Percentiles rank a stretch among this genome's conserved stretches.
Evolutionary conservation across 73 alveolate genomes (phyloP).

Genomic region (Tetrahymena malaccensis): DNA sequence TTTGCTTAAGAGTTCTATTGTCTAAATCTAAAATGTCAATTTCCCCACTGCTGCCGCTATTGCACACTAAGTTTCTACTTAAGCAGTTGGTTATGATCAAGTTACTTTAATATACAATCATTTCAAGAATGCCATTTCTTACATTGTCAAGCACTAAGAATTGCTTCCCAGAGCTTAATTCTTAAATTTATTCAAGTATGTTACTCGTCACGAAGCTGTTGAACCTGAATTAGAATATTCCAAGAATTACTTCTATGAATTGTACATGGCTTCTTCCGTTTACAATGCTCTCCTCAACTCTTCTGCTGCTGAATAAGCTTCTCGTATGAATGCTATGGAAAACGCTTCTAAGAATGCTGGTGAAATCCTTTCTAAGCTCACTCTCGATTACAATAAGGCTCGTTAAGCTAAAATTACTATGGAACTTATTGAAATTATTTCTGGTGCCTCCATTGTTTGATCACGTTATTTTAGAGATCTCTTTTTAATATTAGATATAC

Average conservation of each 20-base stretch:
- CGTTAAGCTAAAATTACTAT: slow-evolving; percentile 76
- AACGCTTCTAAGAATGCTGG: slow-evolving; percentile 82
- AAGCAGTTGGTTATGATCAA: slow-evolving; percentile 49
- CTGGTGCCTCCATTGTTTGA: slow-evolving; percentile 86
- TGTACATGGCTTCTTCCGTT: slow-evolving; percentile 67
- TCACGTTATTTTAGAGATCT: background rate
- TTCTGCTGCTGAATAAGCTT: slow-evolving; percentile 75
- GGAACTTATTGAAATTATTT: slow-evolving; percentile 81
- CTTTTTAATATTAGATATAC: background rate
- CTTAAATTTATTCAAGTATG: slow-evolving; percentile 34
- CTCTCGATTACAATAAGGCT: slow-evolving; percentile 75
- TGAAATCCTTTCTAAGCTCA: slow-evolving; percentile 68
- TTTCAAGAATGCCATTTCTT: slow-evolving; percentile 68
- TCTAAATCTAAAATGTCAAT: slow-evolving; percentile 48
- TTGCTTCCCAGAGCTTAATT: slow-evolving; percentile 66
- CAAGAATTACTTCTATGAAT: slow-evolving; percentile 55
- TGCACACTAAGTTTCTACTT: slow-evolving; percentile 45
- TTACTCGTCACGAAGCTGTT: slow-evolving; percentile 27
- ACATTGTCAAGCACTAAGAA: slow-evolving; percentile 51
- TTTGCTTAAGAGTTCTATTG: slow-evolving; percentile 44
- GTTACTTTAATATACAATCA: slow-evolving; percentile 64
- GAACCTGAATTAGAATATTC: slow-evolving; percentile 38
- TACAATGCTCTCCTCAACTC: slow-evolving; percentile 71
- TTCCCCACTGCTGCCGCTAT: slow-evolving; percentile 65
- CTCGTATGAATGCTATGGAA: slow-evolving; percentile 91